Evolutionary conservation across 805 yeast species (phyloP).

Genomic region (Maudiozyma turicensis): DNA sequence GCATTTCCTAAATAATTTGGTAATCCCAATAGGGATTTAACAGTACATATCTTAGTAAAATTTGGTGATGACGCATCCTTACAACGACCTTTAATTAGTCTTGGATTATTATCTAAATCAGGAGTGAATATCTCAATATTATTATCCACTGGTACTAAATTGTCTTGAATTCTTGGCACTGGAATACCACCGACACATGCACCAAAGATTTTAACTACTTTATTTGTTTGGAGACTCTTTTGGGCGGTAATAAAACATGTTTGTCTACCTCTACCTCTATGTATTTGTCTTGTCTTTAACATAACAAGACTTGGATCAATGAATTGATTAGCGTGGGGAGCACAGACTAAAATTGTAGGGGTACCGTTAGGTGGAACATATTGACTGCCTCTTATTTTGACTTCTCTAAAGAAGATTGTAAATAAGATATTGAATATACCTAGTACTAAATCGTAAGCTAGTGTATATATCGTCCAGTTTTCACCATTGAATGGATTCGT

Average conservation of each 20-base stretch:
- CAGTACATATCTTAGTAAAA: constrained; percentile 55
- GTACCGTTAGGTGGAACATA: constrained; percentile 24
- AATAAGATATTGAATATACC: constrained; percentile 23
- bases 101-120: constrained; percentile 38
- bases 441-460: constrained; percentile 25
- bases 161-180: constrained; percentile 86
- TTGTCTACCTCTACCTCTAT: constrained; percentile 45
- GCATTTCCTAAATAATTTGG: constrained; percentile 72
- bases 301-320: constrained; percentile 71
- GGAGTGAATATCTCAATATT: constrained; percentile 53
- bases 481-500: constrained; percentile 22
- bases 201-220: constrained; percentile 67
- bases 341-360: constrained; percentile 69
- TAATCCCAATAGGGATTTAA: constrained; percentile 60
- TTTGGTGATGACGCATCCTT: constrained; percentile 8
- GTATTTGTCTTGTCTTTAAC: constrained; percentile 51
- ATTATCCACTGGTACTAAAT: constrained; percentile 48
- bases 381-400: constrained; percentile 54
- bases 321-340: constrained; percentile 84
- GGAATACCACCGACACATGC: constrained; percentile 72
- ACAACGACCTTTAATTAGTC: constrained; percentile 47
- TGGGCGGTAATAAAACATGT: constrained; percentile 79
- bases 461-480: constrained; percentile 15
- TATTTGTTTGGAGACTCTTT: constrained; percentile 45
- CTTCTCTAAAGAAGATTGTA: constrained; percentile 57